Percentiles rank a stretch among this genome's conserved stretches.
These are phyloP conservation scores for Asterophora parasitica DNA, from an alignment of 768 basidiomycete genomes.

Conservation along the genomic window DNA sequence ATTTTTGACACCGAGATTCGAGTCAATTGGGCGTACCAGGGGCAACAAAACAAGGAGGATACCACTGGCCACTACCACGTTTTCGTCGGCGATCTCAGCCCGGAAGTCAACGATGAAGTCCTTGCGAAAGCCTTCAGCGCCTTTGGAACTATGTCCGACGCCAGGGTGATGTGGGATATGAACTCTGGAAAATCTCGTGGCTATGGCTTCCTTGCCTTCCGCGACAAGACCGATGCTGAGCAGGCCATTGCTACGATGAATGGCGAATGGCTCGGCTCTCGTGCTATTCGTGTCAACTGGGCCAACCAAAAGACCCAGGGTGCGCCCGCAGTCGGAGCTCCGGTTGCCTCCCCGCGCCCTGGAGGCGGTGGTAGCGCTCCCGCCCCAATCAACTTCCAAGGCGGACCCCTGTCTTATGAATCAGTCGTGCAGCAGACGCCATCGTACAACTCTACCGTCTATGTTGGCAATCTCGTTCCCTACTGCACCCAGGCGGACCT, in stretches of 20 bases:
- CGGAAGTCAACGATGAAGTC: slow-evolving; percentile 97
- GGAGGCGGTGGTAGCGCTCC: slow-evolving; percentile 59
- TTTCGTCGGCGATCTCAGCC: slow-evolving; percentile 99
- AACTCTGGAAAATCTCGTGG: slow-evolving; percentile 98
- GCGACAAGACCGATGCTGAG: slow-evolving; percentile 98
- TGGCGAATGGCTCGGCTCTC: slow-evolving; percentile 97
- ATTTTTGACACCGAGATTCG: slow-evolving; percentile 99
- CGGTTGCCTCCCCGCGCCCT: slow-evolving; percentile 36
- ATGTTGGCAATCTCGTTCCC: slow-evolving; percentile 97
- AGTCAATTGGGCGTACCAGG: slow-evolving; percentile 99
- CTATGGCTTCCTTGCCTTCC: slow-evolving; percentile 97
- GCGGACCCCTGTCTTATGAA: slow-evolving; percentile 87
- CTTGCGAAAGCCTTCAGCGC: slow-evolving; percentile 95
- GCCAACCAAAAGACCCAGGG: slow-evolving; percentile 99
- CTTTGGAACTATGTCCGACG: slow-evolving; percentile 95
- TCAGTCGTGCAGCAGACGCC: slow-evolving; percentile 91
- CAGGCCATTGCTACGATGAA: slow-evolving; percentile 99
- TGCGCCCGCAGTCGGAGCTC: slow-evolving; percentile 27
- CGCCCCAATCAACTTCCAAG: slow-evolving; percentile 88
- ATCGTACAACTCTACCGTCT: slow-evolving; percentile 92
- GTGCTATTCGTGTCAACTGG: slow-evolving; percentile 99
- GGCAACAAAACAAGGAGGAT: slow-evolving; percentile 97
- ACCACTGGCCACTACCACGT: slow-evolving; percentile 97
- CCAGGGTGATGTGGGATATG: slow-evolving; percentile 99
- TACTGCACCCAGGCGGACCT: slow-evolving; percentile 97